A percentile compares a stretch with the other conserved stretches of the same genome.
Evolutionary conservation across 805 yeast genomes (phyloP).

Genomic region (Lachancea thermotolerans): DNA sequence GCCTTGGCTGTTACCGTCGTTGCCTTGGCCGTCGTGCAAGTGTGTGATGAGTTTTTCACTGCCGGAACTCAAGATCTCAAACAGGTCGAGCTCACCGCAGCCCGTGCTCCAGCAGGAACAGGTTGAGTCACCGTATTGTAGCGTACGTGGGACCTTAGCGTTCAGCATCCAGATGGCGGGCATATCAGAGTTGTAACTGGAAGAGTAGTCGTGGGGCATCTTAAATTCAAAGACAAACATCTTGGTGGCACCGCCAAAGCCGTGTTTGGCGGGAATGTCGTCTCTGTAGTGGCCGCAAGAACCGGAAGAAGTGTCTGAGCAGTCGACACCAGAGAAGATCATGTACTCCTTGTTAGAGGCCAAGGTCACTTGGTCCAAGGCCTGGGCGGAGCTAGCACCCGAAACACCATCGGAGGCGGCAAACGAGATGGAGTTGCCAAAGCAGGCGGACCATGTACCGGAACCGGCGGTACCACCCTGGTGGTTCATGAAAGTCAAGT

Average conservation of each 20-base stretch:
- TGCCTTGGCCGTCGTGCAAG: slow-evolving; percentile 79
- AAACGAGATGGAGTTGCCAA: slow-evolving; percentile 90
- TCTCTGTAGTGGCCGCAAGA: slow-evolving; percentile 83
- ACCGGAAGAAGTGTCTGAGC: slow-evolving; percentile 39
- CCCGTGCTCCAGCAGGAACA: slow-evolving; percentile 98
- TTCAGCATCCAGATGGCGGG: slow-evolving; percentile 97
- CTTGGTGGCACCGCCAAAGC: slow-evolving; percentile 79
- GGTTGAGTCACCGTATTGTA: slow-evolving; percentile 76
- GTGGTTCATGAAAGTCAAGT: slow-evolving; percentile 78
- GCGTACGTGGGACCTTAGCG: slow-evolving; percentile 93
- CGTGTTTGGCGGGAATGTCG: slow-evolving; percentile 89
- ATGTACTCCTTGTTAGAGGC: slow-evolving; percentile 72
- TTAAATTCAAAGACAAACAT: slow-evolving; percentile 87
- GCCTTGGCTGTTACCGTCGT: slow-evolving; percentile 46
- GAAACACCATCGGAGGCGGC: slow-evolving; percentile 70
- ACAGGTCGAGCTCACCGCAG: slow-evolving; percentile 95
- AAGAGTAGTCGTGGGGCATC: slow-evolving; percentile 71
- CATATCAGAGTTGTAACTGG: slow-evolving; percentile 73
- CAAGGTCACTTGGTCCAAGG: slow-evolving; percentile 61
- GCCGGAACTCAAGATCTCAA: slow-evolving; percentile 79
- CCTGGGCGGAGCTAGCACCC: slow-evolving; percentile 62
- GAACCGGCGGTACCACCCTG: slow-evolving; percentile 79
- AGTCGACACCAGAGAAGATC: slow-evolving; percentile 68
- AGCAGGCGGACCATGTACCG: slow-evolving; percentile 79
- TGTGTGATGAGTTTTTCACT: slow-evolving; percentile 69